These are phyloP conservation scores for Peronosclerospora sorghi DNA, from an alignment of 352 stramenopile species.

Conservation along the genomic window DNA sequence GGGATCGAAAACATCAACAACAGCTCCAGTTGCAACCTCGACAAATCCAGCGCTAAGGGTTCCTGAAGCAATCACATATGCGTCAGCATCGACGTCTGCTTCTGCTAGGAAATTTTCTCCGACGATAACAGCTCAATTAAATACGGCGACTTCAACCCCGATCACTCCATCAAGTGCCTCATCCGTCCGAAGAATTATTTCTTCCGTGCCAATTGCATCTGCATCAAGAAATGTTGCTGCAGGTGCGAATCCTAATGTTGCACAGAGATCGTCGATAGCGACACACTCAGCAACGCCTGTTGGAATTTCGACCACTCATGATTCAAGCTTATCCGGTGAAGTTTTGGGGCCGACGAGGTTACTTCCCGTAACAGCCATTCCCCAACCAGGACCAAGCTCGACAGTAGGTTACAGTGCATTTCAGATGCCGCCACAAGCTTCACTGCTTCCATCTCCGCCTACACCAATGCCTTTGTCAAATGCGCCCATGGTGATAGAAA, in stretches of 20 bases:
- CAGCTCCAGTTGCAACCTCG: no score
- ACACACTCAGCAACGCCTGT: neutral
- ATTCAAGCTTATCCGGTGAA: no score
- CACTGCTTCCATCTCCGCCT: conserved; percentile 11
- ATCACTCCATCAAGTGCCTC: no score
- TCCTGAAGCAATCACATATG: neutral
- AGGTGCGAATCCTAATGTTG: no score
- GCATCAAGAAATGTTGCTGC: neutral
- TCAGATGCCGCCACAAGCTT: neutral
- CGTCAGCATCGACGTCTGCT: no score
- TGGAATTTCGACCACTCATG: no score
- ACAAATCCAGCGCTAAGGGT: neutral
- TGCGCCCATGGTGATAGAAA: conserved; percentile 3
- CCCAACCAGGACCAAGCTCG: neutral
- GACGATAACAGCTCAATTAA: neutral
- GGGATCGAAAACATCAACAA: no score
- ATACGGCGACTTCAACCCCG: neutral
- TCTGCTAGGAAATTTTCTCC: neutral
- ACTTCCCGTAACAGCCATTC: neutral
- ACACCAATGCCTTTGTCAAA: conserved; percentile 10
- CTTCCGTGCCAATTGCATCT: neutral
- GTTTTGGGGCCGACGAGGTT: no score
- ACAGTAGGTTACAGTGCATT: neutral
- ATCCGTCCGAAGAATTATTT: neutral
- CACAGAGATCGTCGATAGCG: neutral